A percentile compares a stretch with the other conserved stretches of the same genome.
Evolutionary conservation across 2,329 filamentous ascomycete species (phyloP).

Genomic region (Ophiostoma tasmaniense): DNA sequence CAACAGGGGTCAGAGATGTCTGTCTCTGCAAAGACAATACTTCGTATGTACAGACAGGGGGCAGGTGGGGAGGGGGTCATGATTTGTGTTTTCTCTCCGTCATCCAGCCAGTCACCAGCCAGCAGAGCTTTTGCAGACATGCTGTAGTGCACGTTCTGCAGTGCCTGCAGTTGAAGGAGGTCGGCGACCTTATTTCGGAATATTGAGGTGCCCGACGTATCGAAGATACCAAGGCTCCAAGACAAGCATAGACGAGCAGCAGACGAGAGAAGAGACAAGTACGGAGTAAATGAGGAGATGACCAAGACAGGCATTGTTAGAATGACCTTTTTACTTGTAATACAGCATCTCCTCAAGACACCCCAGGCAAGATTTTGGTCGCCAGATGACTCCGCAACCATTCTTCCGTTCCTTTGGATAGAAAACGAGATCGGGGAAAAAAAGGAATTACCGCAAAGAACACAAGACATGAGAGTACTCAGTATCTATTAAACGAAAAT

Average conservation of each 20-base stretch:
- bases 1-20: background rate
- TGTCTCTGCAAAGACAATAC: background rate
- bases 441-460: background rate
- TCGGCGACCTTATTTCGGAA: slow-evolving; percentile 17
- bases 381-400: background rate
- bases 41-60: background rate
- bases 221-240: background rate
- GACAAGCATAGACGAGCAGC: background rate
- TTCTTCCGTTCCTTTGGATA: background rate
- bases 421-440: background rate
- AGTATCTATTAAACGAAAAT: background rate
- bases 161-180: slow-evolving; percentile 11
- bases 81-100: background rate
- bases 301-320: background rate
- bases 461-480: background rate
- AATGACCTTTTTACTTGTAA: background rate
- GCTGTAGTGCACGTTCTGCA: background rate
- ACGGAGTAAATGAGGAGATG: background rate
- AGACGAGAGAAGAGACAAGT: background rate
- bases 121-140: background rate
- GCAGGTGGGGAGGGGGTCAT: background rate
- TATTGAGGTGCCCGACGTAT: slow-evolving; percentile 4
- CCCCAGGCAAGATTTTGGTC: background rate
- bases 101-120: background rate
- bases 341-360: background rate